phyloP scores from a whole-genome alignment of 2,329 filamentous ascomycete genomes.

The Ophiocordyceps camponoti-rufipedis region DNA sequence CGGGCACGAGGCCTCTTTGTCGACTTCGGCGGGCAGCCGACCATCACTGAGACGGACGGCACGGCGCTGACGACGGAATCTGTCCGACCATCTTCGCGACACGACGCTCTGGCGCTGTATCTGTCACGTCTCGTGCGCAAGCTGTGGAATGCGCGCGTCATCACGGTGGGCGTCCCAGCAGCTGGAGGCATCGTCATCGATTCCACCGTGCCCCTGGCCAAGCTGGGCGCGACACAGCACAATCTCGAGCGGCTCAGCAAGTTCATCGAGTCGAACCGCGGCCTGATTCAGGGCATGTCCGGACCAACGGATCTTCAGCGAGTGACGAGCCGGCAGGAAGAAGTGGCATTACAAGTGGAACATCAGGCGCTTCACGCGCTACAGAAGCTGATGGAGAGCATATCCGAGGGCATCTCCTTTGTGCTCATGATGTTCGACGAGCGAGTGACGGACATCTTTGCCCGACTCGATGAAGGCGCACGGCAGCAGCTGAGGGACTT shows the following conservation, averaged over 20 bases:
- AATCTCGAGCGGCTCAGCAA: slow-evolving; percentile 60
- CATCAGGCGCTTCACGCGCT: slow-evolving; percentile 82
- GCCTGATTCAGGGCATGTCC: slow-evolving; percentile 84
- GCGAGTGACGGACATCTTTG: slow-evolving; percentile 72
- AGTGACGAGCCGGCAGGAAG: slow-evolving; percentile 68
- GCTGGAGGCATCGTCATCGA: slow-evolving; percentile 43
- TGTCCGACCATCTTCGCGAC: slow-evolving; percentile 72
- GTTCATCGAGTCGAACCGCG: slow-evolving; percentile 76
- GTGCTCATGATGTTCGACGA: slow-evolving; percentile 91
- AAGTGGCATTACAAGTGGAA: slow-evolving; percentile 81
- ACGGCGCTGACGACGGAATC: slow-evolving; percentile 58
- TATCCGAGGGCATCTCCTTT: slow-evolving; percentile 93
- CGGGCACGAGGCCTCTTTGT: slow-evolving; percentile 77
- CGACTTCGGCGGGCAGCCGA: slow-evolving; percentile 77
- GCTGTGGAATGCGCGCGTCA: slow-evolving; percentile 69
- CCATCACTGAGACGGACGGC: slow-evolving; percentile 60
- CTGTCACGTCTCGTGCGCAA: slow-evolving; percentile 74
- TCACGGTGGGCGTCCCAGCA: slow-evolving; percentile 31
- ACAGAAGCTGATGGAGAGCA: slow-evolving; percentile 69
- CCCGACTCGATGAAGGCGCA: slow-evolving; percentile 51
- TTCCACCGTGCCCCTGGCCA: slow-evolving; percentile 47
- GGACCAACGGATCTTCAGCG: slow-evolving; percentile 72
- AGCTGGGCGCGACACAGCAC: slow-evolving; percentile 61
- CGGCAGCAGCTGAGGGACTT: slow-evolving; percentile 55
- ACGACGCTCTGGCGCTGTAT: slow-evolving; percentile 77